A percentile compares a stretch with the other conserved stretches of the same genome.
Conservation (phyloP, 2,329 filamentous ascomycete species). For the Xylariomycetidae sp. region DNA sequence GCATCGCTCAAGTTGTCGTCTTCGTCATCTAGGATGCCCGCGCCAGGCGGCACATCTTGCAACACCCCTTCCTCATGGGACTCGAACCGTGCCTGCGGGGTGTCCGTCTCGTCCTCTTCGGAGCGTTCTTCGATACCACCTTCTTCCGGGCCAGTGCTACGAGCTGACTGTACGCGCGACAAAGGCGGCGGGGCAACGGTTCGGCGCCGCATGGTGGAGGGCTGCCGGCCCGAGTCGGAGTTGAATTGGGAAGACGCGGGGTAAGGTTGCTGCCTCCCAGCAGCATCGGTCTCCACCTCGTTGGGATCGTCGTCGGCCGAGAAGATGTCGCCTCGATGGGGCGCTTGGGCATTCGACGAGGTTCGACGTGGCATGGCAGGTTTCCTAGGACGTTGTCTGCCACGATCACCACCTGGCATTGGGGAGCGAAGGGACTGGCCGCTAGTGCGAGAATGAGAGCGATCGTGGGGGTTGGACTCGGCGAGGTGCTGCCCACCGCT, state of each 20-base stretch:
- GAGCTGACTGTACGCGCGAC: slow-evolving; percentile 37
- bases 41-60: slow-evolving; percentile 14
- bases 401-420: slow-evolving; percentile 40
- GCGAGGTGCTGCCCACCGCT: slow-evolving; percentile 25
- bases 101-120: slow-evolving; percentile 27
- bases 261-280: slow-evolving; percentile 30
- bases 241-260: slow-evolving; percentile 14
- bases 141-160: slow-evolving; percentile 25
- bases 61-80: slow-evolving; percentile 32
- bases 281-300: slow-evolving; percentile 69
- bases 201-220: slow-evolving; percentile 33
- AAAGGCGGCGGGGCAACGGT: slow-evolving; percentile 29
- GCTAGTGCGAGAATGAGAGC: slow-evolving; percentile 30
- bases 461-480: slow-evolving; percentile 34
- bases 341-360: slow-evolving; percentile 64
- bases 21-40: slow-evolving; percentile 37
- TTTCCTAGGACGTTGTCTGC: slow-evolving; percentile 57
- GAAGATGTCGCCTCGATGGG: slow-evolving; percentile 78
- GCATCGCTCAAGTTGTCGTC: slow-evolving; percentile 77
- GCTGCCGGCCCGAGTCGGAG: slow-evolving; percentile 21
- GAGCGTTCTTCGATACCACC: slow-evolving; percentile 23
- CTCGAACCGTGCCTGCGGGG: slow-evolving; percentile 17
- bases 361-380: slow-evolving; percentile 66
- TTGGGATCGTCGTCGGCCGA: slow-evolving; percentile 82
- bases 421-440: slow-evolving; percentile 37